phyloP scores from a whole-genome alignment of 352 stramenopile species.

The Globisporangium heterothallicum region DNA sequence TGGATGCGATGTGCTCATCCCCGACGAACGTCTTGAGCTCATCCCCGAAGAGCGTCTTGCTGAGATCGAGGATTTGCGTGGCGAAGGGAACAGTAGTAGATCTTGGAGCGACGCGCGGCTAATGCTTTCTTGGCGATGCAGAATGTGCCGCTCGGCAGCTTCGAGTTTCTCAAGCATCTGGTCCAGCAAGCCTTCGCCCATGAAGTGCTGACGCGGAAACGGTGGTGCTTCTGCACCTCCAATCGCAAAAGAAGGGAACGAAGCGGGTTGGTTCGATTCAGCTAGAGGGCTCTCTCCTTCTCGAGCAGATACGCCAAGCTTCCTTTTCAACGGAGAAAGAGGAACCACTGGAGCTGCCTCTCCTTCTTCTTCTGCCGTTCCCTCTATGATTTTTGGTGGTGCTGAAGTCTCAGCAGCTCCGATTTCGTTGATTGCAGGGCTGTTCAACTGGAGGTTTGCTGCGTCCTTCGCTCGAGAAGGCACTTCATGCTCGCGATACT shows the following conservation, averaged over 20 bases:
- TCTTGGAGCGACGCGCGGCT: slow-evolving; percentile 16
- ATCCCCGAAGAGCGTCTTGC: background rate
- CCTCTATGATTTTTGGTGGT: too few species aligned
- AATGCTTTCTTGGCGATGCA: slow-evolving; percentile 30
- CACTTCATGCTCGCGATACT: background rate
- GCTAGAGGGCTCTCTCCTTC: too few species aligned
- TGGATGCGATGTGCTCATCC: too few species aligned
- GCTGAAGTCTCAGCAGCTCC: too few species aligned
- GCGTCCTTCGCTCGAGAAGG: background rate
- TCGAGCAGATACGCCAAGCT: too few species aligned
- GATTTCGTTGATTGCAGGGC: too few species aligned
- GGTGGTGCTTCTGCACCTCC: too few species aligned
- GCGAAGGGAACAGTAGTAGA: slow-evolving; percentile 6
- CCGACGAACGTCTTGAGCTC: background rate
- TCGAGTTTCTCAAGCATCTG: slow-evolving; percentile 33
- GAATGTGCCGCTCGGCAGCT: slow-evolving; percentile 42
- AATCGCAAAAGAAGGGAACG: too few species aligned
- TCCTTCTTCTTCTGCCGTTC: too few species aligned
- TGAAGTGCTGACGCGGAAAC: slow-evolving; percentile 1
- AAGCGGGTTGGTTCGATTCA: too few species aligned
- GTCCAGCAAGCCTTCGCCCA: slow-evolving; percentile 16
- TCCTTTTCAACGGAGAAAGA: too few species aligned
- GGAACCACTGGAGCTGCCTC: too few species aligned
- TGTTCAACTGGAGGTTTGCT: background rate
- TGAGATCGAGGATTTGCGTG: slow-evolving; percentile 1